Evolutionary conservation across 2,329 filamentous ascomycete species (phyloP).

Genomic region (Keithomyces neogunnii): DNA sequence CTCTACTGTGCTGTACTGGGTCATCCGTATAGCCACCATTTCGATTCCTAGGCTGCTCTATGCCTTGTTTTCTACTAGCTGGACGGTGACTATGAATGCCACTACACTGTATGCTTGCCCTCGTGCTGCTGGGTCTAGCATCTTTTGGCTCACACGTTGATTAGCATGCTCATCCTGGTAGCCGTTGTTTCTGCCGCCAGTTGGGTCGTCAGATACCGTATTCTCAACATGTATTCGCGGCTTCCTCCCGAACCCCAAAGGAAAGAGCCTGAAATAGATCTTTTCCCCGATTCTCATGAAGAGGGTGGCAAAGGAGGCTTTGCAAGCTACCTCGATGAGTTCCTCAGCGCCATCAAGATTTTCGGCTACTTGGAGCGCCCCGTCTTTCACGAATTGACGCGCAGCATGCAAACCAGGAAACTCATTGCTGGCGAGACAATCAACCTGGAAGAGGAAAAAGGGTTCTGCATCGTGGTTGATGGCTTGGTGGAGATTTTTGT

Average conservation of each 20-base stretch:
- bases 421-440: slow-evolving; percentile 93
- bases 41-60: slow-evolving; percentile 86
- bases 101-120: slow-evolving; percentile 67
- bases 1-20: slow-evolving; percentile 62
- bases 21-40: slow-evolving; percentile 77
- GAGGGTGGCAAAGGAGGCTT: slow-evolving; percentile 83
- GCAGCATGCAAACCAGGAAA: slow-evolving; percentile 97
- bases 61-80: slow-evolving; percentile 78
- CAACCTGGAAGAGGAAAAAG: slow-evolving; percentile 93
- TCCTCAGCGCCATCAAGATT: slow-evolving; percentile 96
- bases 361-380: slow-evolving; percentile 95
- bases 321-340: slow-evolving; percentile 96
- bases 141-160: slow-evolving; percentile 10
- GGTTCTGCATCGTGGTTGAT: slow-evolving; percentile 95
- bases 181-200: slow-evolving; percentile 75
- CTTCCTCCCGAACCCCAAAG: slow-evolving; percentile 90
- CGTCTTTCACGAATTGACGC: slow-evolving; percentile 93
- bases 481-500: slow-evolving; percentile 96
- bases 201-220: slow-evolving; percentile 92
- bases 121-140: neutral
- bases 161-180: slow-evolving; percentile 66
- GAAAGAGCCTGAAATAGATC: slow-evolving; percentile 89
- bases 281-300: slow-evolving; percentile 90
- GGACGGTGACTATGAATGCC: slow-evolving; percentile 98
- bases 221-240: slow-evolving; percentile 93